phyloP scores from a whole-genome alignment of 352 stramenopile species.

The Phytophthora ohioensis region DNA sequence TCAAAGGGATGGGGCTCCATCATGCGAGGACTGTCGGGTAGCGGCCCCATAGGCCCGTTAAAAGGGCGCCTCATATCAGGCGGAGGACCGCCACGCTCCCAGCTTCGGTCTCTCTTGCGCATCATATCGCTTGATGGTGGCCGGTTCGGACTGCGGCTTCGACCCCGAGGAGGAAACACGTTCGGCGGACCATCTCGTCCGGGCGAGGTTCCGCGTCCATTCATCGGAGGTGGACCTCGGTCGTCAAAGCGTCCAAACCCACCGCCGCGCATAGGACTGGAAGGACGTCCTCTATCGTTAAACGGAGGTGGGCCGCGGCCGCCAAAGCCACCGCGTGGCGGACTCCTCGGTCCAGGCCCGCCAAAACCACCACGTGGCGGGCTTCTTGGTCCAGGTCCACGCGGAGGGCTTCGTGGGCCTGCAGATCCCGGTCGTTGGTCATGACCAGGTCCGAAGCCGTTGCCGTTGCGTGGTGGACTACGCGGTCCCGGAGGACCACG shows the following conservation, averaged over 20 bases:
- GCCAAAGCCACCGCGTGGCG: constrained; percentile 35
- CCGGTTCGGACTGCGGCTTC: constrained; percentile 51
- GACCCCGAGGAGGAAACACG: constrained; percentile 48
- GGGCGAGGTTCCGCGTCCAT: constrained; percentile 21
- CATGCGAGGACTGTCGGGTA: constrained; percentile 41
- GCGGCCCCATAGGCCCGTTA: constrained; percentile 27
- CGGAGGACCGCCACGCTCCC: constrained; percentile 42
- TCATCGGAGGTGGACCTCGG: constrained; percentile 41
- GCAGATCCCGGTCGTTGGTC: constrained; percentile 17
- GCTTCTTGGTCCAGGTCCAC: constrained; percentile 5
- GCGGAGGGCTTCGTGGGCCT: constrained; percentile 11
- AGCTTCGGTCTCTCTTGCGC: constrained; percentile 54
- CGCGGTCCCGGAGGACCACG: constrained; percentile 13
- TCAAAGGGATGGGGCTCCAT: constrained; percentile 42
- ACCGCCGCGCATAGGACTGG: constrained; percentile 42
- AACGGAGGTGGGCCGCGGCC: constrained; percentile 31
- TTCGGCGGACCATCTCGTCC: constrained; percentile 34
- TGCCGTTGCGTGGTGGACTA: constrained; percentile 37
- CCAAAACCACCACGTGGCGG: constrained; percentile 21
- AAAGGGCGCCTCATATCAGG: constrained; percentile 34
- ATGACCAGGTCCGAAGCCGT: constrained; percentile 26
- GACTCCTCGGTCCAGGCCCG: constrained; percentile 11
- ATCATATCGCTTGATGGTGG: constrained; percentile 40
- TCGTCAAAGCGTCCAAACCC: constrained; percentile 45
- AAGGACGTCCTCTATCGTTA: constrained; percentile 28